A percentile compares a stretch with the other conserved stretches of the same genome.
These are phyloP conservation scores for Globisporangium heterothallicum DNA, from an alignment of 352 stramenopile species.

Conservation along the genomic window DNA sequence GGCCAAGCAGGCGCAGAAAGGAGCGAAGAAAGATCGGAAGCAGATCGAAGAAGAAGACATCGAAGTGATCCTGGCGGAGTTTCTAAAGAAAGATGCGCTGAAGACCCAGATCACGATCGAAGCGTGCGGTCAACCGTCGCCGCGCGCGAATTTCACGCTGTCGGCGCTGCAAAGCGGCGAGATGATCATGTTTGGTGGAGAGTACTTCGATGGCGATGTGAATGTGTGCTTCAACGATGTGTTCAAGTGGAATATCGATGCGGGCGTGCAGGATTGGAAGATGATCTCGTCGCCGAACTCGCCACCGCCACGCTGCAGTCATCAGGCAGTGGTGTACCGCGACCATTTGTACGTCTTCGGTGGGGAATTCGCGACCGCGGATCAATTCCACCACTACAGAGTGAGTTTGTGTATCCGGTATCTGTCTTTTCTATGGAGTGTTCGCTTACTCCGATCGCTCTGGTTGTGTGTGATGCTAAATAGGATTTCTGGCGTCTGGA, in stretches of 20 bases:
- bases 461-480: background rate
- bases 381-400: slow-evolving; percentile 98
- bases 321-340: slow-evolving; percentile 93
- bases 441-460: background rate
- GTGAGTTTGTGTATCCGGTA: slow-evolving; percentile 17
- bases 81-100: slow-evolving; percentile 72
- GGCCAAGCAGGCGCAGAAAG: slow-evolving; percentile 71
- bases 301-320: slow-evolving; percentile 90
- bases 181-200: slow-evolving; percentile 94
- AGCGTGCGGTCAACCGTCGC: slow-evolving; percentile 41
- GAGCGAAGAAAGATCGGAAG: slow-evolving; percentile 78
- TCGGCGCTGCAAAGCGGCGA: slow-evolving; percentile 66
- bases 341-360: slow-evolving; percentile 97
- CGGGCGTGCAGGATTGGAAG: slow-evolving; percentile 64
- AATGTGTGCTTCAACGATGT: slow-evolving; percentile 97
- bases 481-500: slow-evolving; percentile 90
- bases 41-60: slow-evolving; percentile 76
- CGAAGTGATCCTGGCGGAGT: slow-evolving; percentile 73
- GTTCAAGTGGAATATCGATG: slow-evolving; percentile 90
- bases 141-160: slow-evolving; percentile 77
- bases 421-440: background rate
- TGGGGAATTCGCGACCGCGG: slow-evolving; percentile 93
- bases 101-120: slow-evolving; percentile 63
- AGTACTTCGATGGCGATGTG: slow-evolving; percentile 97
- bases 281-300: slow-evolving; percentile 86